Conservation (phyloP, 164 flowering plant genomes). For the Amborella trichopoda region DNA sequence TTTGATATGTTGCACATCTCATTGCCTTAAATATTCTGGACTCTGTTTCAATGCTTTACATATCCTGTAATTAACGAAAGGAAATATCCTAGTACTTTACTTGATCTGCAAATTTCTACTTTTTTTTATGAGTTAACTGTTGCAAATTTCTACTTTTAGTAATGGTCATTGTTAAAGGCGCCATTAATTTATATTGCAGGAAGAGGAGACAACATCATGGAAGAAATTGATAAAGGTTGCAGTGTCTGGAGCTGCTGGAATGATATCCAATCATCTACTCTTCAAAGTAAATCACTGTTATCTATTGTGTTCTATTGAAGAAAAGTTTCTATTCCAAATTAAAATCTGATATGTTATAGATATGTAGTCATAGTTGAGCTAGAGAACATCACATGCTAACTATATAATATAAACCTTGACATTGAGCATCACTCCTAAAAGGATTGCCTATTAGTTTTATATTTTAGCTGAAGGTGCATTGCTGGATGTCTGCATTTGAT, state of each 20-base stretch:
- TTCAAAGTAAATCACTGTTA: constrained; percentile 84
- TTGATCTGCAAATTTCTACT: neutral
- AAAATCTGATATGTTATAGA: no score
- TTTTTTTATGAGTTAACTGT: neutral
- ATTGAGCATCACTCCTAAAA: no score
- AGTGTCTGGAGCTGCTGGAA: constrained; percentile 97
- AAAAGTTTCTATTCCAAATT: no score
- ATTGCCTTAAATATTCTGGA: neutral
- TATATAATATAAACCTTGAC: no score
- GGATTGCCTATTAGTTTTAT: no score
- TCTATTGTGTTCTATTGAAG: no score
- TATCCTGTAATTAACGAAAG: neutral
- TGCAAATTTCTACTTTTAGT: neutral
- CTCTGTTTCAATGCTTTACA: neutral
- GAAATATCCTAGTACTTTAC: neutral
- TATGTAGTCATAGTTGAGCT: no score
- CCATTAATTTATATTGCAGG: constrained; percentile 28
- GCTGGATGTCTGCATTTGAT: no score
- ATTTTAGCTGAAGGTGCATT: no score
- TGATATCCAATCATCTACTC: constrained; percentile 93
- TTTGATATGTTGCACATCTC: neutral
- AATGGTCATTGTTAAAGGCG: neutral
- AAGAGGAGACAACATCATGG: constrained; percentile 90
- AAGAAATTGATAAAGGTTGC: constrained; percentile 70
- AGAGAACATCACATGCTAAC: no score